A percentile compares a stretch with the other conserved stretches of the same genome.
These are phyloP conservation scores for Metschnikowia orientalis DNA, from an alignment of 805 yeast species.

Conservation along the genomic window DNA sequence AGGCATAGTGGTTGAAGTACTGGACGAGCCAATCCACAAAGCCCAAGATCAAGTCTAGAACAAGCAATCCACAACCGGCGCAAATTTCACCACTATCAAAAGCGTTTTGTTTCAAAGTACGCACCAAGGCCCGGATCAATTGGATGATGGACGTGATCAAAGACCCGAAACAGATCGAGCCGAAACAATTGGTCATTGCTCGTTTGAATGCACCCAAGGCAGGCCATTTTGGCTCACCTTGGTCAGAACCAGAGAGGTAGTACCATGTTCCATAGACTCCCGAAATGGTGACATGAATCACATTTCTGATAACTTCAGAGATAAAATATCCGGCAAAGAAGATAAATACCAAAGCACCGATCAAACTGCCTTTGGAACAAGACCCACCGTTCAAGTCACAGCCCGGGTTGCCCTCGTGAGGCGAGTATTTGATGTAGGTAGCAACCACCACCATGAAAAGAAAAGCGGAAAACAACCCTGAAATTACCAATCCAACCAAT, in stretches of 20 bases:
- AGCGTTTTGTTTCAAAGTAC: constrained; percentile 48
- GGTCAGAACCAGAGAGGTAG: constrained; percentile 68
- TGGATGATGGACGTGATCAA: constrained; percentile 69
- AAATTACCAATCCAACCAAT: constrained; percentile 52
- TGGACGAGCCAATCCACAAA: constrained; percentile 74
- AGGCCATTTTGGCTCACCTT: constrained; percentile 74
- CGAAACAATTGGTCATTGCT: constrained; percentile 81
- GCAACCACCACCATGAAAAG: constrained; percentile 69
- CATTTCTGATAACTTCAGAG: constrained; percentile 75
- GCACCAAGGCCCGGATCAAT: constrained; percentile 53
- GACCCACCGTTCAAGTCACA: constrained; percentile 50
- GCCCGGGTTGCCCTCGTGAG: constrained; percentile 46
- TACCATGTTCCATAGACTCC: constrained; percentile 93
- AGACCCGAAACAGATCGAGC: constrained; percentile 86
- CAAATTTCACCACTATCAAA: constrained; percentile 48
- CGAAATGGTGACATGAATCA: constrained; percentile 74
- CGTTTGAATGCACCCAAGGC: constrained; percentile 77
- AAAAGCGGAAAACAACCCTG: constrained; percentile 60
- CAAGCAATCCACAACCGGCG: constrained; percentile 48
- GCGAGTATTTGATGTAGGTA: constrained; percentile 72
- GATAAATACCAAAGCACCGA: constrained; percentile 67
- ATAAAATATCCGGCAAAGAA: constrained; percentile 81
- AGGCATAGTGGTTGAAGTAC: constrained; percentile 88
- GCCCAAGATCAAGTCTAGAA: constrained; percentile 57
- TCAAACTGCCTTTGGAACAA: constrained; percentile 55